These are phyloP conservation scores for Sphagnum fallax DNA, from an alignment of 228 moss, liverwort and hornwort genomes.

Conservation along the genomic window DNA sequence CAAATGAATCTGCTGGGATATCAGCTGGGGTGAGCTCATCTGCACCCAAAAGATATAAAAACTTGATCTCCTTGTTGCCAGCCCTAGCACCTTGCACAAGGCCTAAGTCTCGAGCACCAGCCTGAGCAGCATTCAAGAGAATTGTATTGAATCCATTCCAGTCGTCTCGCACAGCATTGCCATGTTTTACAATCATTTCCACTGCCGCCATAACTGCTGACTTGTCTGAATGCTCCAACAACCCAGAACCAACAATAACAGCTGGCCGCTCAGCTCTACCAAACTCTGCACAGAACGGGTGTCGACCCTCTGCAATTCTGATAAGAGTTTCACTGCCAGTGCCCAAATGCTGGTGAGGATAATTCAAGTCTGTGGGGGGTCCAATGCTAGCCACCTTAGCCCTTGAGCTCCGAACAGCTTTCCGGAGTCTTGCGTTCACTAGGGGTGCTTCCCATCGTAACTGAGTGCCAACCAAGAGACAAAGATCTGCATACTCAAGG, in stretches of 20 bases:
- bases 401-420: conserved; percentile 59
- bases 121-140: conserved; percentile 90
- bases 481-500: conserved; percentile 82
- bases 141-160: conserved; percentile 91
- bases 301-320: conserved; percentile 70
- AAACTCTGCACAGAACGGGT: conserved; percentile 69
- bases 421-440: conserved; percentile 78
- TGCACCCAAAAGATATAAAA: conserved; percentile 80
- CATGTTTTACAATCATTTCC: conserved; percentile 64
- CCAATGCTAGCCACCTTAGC: conserved; percentile 86
- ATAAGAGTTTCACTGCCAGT: conserved; percentile 52
- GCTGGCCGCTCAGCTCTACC: conserved; percentile 69
- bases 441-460: conserved; percentile 77
- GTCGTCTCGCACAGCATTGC: conserved; percentile 59
- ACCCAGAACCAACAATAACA: conserved; percentile 75
- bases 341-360: conserved; percentile 71
- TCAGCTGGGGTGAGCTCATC: conserved; percentile 88
- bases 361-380: conserved; percentile 62
- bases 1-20: conserved; percentile 70
- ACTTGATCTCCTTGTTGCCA: conserved; percentile 53
- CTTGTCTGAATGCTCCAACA: conserved; percentile 66
- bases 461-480: conserved; percentile 89
- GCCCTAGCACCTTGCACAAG: conserved; percentile 78
- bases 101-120: conserved; percentile 84
- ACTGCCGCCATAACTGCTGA: conserved; percentile 70